Percentiles rank a stretch among this genome's conserved stretches.
phyloP scores from a whole-genome alignment of 148 eudicot genomes.

The Rhododendron vialii region DNA sequence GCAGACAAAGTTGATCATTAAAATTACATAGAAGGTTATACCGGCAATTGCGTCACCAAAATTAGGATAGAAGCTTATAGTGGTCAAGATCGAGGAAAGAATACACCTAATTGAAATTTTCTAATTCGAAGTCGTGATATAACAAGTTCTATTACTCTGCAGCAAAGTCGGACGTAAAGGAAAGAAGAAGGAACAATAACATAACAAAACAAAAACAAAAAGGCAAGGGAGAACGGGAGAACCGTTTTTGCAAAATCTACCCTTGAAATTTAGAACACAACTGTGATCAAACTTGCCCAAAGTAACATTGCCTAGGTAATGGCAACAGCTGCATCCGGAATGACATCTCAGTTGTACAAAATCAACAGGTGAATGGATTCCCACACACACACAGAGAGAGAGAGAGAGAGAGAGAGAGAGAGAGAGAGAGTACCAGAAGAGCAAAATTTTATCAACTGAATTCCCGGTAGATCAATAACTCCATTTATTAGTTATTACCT shows the following conservation, averaged over 20 bases:
- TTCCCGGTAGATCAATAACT: background rate
- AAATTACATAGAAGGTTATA: background rate
- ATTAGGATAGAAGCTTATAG: background rate
- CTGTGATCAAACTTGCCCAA: background rate
- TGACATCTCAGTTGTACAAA: background rate
- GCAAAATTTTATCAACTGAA: background rate
- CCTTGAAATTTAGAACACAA: background rate
- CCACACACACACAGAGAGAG: background rate
- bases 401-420: background rate
- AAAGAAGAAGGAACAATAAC: background rate
- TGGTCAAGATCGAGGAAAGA: too few species aligned
- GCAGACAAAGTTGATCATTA: background rate
- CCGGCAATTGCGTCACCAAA: background rate
- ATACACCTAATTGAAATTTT: too few species aligned
- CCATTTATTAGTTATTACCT: background rate
- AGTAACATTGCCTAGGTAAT: background rate
- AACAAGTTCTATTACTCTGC: too few species aligned
- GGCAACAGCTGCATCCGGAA: background rate
- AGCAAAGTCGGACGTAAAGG: background rate
- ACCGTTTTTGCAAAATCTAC: background rate
- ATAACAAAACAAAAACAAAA: background rate
- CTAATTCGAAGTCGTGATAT: too few species aligned
- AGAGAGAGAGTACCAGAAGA: background rate
- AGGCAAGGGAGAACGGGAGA: background rate
- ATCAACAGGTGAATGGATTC: background rate